phyloP scores from a whole-genome alignment of 148 eudicot species.

The Persicaria tinctoria region DNA sequence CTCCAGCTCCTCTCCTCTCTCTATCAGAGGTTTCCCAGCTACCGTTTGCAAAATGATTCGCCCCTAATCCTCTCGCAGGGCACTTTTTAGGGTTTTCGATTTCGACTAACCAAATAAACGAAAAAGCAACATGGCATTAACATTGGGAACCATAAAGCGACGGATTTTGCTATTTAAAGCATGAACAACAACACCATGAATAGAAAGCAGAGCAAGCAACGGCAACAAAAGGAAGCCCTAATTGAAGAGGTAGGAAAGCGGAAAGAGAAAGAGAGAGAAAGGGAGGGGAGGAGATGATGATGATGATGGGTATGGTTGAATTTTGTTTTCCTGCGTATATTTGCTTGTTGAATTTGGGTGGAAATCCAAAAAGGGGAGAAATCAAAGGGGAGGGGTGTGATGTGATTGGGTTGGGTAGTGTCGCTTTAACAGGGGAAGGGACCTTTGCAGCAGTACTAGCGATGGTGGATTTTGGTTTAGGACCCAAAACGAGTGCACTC shows the following conservation, averaged over 20 bases:
- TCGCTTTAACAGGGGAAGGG: background rate
- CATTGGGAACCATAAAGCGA: background rate
- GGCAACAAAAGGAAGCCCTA: background rate
- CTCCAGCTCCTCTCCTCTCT: background rate
- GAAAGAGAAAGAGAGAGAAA: background rate
- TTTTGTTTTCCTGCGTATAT: too few relatives aligned
- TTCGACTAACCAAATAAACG: background rate
- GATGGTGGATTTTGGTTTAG: background rate
- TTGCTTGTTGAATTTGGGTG: too few relatives aligned
- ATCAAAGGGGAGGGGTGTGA: too few relatives aligned
- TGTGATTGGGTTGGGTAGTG: too few relatives aligned
- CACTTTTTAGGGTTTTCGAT: background rate
- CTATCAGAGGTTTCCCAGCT: background rate
- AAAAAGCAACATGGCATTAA: background rate
- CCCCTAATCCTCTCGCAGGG: background rate
- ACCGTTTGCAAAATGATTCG: background rate
- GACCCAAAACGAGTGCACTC: too few relatives aligned
- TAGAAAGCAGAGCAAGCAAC: background rate
- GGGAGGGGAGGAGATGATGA: background rate
- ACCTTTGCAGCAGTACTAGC: background rate
- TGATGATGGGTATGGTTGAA: too few relatives aligned
- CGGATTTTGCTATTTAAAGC: background rate
- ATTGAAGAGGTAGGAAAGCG: slow-evolving; percentile 3
- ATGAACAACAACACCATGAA: background rate
- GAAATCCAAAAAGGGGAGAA: too few relatives aligned